Conservation (phyloP, 2,329 filamentous ascomycete species). For the Alternaria tenuissima region DNA sequence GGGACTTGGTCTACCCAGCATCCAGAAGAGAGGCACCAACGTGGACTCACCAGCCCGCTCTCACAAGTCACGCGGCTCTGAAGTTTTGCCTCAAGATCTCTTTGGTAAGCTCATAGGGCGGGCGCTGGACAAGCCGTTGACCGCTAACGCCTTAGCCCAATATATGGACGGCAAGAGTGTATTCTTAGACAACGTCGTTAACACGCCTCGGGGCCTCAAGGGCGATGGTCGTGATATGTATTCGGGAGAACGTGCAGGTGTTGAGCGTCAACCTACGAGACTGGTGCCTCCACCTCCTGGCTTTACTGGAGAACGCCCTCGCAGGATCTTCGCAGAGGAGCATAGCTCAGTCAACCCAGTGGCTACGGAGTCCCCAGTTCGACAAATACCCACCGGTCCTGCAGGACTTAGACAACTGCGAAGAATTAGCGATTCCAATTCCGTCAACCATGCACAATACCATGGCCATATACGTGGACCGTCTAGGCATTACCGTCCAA, state of each 20-base stretch:
- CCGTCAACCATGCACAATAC: neutral
- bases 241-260: neutral
- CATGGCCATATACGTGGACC: slow-evolving; percentile 6
- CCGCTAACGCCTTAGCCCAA: slow-evolving; percentile 28
- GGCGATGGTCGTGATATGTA: neutral
- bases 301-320: slow-evolving; percentile 12
- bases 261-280: slow-evolving; percentile 5
- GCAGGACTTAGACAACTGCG: slow-evolving; percentile 1
- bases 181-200: neutral
- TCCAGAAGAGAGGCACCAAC: neutral
- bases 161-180: slow-evolving; percentile 16
- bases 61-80: slow-evolving; percentile 7
- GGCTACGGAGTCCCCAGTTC: neutral
- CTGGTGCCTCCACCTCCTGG: slow-evolving; percentile 21
- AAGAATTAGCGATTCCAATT: slow-evolving; percentile 9
- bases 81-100: slow-evolving; percentile 10
- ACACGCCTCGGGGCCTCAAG: neutral
- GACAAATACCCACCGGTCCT: slow-evolving; percentile 2
- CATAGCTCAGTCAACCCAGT: neutral
- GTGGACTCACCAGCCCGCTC: slow-evolving; percentile 4
- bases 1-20: slow-evolving; percentile 22
- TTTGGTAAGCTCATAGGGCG: slow-evolving; percentile 32
- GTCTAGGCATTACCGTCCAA: slow-evolving; percentile 7
- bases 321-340: slow-evolving; percentile 15
- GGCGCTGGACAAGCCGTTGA: slow-evolving; percentile 33